These are phyloP conservation scores for Taphrina communis DNA, from an alignment of 1,139 yeast genomes.

Conservation along the genomic window DNA sequence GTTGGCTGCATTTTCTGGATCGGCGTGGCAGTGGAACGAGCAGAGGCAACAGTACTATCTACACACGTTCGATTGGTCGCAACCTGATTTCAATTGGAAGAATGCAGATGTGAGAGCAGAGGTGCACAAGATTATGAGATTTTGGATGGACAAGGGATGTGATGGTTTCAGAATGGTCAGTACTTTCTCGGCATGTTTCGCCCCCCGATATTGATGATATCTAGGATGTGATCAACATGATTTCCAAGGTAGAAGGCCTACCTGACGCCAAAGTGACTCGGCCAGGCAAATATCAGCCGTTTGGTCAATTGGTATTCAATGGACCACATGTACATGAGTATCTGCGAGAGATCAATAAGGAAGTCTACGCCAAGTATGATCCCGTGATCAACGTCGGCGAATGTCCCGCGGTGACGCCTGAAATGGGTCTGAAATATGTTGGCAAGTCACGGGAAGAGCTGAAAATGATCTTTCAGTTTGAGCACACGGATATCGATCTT, in stretches of 20 bases:
- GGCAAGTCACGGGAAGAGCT: slow-evolving; percentile 60
- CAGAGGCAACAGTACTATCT: slow-evolving; percentile 62
- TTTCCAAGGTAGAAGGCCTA: slow-evolving; percentile 59
- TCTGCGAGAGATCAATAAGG: slow-evolving; percentile 61
- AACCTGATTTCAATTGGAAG: slow-evolving; percentile 70
- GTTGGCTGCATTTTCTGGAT: slow-evolving; percentile 56
- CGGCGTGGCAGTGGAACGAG: slow-evolving; percentile 66
- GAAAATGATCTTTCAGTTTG: slow-evolving; percentile 62
- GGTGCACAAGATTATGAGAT: slow-evolving; percentile 59
- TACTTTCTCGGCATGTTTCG: neutral
- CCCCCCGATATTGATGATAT: neutral
- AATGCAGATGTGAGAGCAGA: slow-evolving; percentile 60
- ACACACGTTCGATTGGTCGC: slow-evolving; percentile 60
- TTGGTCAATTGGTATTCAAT: slow-evolving; percentile 52
- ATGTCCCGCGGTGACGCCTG: slow-evolving; percentile 57
- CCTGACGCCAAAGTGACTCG: slow-evolving; percentile 60
- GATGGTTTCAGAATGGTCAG: slow-evolving; percentile 61
- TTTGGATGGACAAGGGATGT: slow-evolving; percentile 64
- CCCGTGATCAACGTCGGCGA: slow-evolving; percentile 65
- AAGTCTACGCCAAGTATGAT: slow-evolving; percentile 35
- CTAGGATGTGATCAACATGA: slow-evolving; percentile 60
- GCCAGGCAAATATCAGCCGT: slow-evolving; percentile 57
- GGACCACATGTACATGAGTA: slow-evolving; percentile 66
- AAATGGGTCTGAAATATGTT: slow-evolving; percentile 56
- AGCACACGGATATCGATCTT: slow-evolving; percentile 54